phyloP scores from a whole-genome alignment of 345 rosid species.

The Tarenaya hassleriana region DNA sequence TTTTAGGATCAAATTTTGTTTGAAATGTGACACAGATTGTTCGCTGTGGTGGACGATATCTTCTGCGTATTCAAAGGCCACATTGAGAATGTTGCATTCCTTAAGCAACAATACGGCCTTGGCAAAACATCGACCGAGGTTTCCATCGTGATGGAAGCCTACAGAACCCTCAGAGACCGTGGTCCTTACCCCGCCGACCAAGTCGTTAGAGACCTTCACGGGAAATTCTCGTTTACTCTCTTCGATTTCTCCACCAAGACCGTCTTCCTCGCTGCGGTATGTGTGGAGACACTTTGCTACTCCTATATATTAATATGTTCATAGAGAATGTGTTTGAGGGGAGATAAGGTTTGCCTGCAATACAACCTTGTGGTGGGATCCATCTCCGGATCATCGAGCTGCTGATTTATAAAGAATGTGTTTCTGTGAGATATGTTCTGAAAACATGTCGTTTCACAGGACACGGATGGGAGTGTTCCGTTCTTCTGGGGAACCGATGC shows the following conservation, averaged over 20 bases:
- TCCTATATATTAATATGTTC: no score
- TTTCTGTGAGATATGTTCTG: not conserved
- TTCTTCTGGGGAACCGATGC: slow-evolving; percentile 87
- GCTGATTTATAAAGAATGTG: not conserved
- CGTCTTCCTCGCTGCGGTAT: slow-evolving; percentile 67
- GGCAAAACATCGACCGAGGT: slow-evolving; percentile 86
- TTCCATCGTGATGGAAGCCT: slow-evolving; percentile 82
- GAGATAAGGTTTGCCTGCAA: no score
- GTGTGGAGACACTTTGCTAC: slow-evolving; percentile 25
- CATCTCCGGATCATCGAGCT: no score
- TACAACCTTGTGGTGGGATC: not conserved
- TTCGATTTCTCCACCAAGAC: slow-evolving; percentile 61
- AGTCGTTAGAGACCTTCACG: slow-evolving; percentile 77
- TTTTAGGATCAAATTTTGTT: no score
- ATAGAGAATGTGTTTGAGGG: no score
- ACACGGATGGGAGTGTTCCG: slow-evolving; percentile 79
- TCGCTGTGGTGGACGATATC: slow-evolving; percentile 86
- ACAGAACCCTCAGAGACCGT: slow-evolving; percentile 85
- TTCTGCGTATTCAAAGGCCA: slow-evolving; percentile 96
- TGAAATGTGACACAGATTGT: slow-evolving; percentile 39
- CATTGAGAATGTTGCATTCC: slow-evolving; percentile 69
- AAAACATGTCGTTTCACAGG: slow-evolving; percentile 38
- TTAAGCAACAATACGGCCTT: slow-evolving; percentile 93
- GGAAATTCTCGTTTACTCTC: slow-evolving; percentile 69
- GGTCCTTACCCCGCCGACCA: slow-evolving; percentile 95